Evolutionary conservation across 495 filamentous ascomycete species (phyloP), one percentile per base, ranked within the genome.

Genomic region (Penicillium chermesinum): DNA sequence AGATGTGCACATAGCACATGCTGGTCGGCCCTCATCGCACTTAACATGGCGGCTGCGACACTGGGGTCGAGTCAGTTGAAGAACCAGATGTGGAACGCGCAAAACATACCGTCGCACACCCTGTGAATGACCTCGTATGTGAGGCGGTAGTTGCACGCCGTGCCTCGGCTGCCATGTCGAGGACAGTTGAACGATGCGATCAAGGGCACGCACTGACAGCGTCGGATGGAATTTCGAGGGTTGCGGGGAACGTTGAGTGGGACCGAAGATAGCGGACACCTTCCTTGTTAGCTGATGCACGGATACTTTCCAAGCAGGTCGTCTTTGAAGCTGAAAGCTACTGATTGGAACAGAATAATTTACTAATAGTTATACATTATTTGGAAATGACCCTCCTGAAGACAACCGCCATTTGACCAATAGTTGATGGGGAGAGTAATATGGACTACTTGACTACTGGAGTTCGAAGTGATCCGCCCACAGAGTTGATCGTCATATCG

Each of bases 41-140:
- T 63, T 62, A 4, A 53, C 46, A 52, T 63, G 59, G 1, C 57
- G 57, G 18, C 25, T 53, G 30, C 62, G 57, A 47, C 57, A 65
- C 55, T 55, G 13, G 20, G 20, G 7, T 27, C 39, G 45, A 3
- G 39, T 41, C 8, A 38, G 46, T 20, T 12, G 14, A 39, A 25
- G 21, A 10, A 4, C 16, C 7, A 8, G 12, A n/a, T 2, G 25
- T 7, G 19, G 14, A 27, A 5, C 3, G 9, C 12, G 17, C 12
- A 9, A n/a, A 7, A 50, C 55, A 21, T 49, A 55, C 55, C 30
- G 52, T 59, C 16, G 19, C 22, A 32, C 52, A 59, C 38, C 52
- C 52, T 20, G 52, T 58, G 13, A 55, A 55, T 1, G 51, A 51
- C 2, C 55, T 43, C 3, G 51, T 54, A 38, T 58, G 51, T 7